These are phyloP conservation scores for Physaria fendleri DNA, from an alignment of 345 rosid genomes.

Conservation along the genomic window DNA sequence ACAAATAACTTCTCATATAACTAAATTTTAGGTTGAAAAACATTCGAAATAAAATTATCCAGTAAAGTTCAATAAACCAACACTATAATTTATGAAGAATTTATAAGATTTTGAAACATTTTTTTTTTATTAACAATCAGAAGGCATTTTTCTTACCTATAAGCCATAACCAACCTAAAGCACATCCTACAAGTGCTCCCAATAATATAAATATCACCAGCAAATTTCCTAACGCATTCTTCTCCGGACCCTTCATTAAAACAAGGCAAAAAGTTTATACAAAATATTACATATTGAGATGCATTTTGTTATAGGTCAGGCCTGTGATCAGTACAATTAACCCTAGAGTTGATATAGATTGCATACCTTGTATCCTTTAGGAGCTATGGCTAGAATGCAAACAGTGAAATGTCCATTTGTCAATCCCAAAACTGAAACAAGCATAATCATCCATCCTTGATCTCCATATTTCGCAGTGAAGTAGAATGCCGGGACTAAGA, in stretches of 20 bases:
- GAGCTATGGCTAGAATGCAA: slow-evolving; percentile 66
- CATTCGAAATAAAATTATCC: background rate
- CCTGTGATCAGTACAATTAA: too few relatives aligned
- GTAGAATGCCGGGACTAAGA: slow-evolving; percentile 68
- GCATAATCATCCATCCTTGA: slow-evolving; percentile 86
- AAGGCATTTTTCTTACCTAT: slow-evolving; percentile 50
- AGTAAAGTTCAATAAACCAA: too few relatives aligned
- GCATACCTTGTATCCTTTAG: slow-evolving; percentile 43
- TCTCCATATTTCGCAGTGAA: slow-evolving; percentile 78
- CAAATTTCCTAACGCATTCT: slow-evolving; percentile 83
- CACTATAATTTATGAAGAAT: too few relatives aligned
- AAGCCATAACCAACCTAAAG: slow-evolving; percentile 85
- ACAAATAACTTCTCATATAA: background rate
- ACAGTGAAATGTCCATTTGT: slow-evolving; percentile 72
- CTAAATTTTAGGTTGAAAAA: background rate
- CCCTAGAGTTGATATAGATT: too few relatives aligned
- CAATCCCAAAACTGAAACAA: slow-evolving; percentile 50
- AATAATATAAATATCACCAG: slow-evolving; percentile 43
- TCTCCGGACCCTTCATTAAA: slow-evolving; percentile 89
- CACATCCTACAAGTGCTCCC: slow-evolving; percentile 44
- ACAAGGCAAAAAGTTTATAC: too few relatives aligned
- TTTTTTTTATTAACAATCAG: slow-evolving; percentile 17
- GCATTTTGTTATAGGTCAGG: too few relatives aligned
- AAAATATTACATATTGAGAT: too few relatives aligned
- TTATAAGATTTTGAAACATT: background rate